phyloP scores from a whole-genome alignment of 371 early-diverging fungal genomes.

The Mortierella sp. region DNA sequence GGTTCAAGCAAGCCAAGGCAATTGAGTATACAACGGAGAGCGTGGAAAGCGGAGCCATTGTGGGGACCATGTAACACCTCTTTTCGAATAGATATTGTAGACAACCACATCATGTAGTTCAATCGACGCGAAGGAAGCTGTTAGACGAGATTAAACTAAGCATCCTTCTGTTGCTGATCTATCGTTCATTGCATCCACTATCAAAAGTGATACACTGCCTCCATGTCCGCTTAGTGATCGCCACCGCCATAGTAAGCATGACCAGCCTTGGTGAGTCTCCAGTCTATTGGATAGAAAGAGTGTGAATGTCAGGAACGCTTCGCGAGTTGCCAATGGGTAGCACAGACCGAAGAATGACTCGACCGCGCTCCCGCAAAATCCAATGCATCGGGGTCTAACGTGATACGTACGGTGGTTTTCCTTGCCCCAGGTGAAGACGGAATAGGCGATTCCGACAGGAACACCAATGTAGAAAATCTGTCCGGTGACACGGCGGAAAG shows the following conservation, averaged over 20 bases:
- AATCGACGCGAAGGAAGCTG: too few relatives aligned
- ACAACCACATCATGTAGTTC: too few relatives aligned
- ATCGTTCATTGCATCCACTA: too few relatives aligned
- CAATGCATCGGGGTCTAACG: background rate
- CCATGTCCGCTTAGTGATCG: slow-evolving; percentile 22
- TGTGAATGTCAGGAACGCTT: background rate
- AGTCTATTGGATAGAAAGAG: slow-evolving; percentile 22
- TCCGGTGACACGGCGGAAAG: slow-evolving; percentile 76
- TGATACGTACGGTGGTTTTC: slow-evolving; percentile 62
- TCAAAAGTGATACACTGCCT: too few relatives aligned
- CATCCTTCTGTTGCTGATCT: too few relatives aligned
- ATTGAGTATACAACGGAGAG: slow-evolving; percentile 47
- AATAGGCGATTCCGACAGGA: slow-evolving; percentile 72
- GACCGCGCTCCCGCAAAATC: too few relatives aligned
- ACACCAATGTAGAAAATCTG: slow-evolving; percentile 80
- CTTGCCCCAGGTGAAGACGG: slow-evolving; percentile 70
- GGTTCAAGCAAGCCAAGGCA: slow-evolving; percentile 35
- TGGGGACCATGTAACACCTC: slow-evolving; percentile 38
- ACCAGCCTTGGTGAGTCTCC: slow-evolving; percentile 53
- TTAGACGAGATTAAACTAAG: too few relatives aligned
- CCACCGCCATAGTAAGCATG: slow-evolving; percentile 25
- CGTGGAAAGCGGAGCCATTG: slow-evolving; percentile 47
- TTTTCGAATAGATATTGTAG: too few relatives aligned
- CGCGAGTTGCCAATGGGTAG: background rate
- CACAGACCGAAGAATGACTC: background rate